These are phyloP conservation scores for Climacium dendroides DNA, from an alignment of 225 moss, liverwort and hornwort species.

Conservation along the genomic window DNA sequence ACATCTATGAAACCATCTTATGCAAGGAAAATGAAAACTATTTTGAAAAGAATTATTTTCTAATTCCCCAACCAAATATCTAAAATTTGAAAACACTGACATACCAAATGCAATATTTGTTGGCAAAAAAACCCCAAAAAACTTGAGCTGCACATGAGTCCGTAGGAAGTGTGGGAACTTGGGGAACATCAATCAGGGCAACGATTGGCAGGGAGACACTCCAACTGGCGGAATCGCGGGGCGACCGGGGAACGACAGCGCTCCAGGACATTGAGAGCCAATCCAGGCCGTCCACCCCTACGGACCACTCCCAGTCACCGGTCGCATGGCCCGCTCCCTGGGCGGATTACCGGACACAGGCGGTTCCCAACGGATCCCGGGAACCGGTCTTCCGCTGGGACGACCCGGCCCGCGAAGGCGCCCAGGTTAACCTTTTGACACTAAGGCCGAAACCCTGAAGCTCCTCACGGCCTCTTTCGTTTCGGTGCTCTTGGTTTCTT, in stretches of 20 bases:
- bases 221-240: background rate
- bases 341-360: accelerated
- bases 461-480: background rate
- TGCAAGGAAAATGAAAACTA: no score
- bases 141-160: background rate
- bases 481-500: background rate
- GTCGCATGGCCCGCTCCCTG: background rate
- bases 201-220: background rate
- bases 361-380: background rate
- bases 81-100: no score
- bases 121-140: no score
- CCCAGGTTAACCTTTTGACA: background rate
- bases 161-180: background rate
- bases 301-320: background rate
- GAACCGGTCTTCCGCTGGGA: no score
- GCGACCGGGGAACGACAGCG: background rate
- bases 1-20: no score
- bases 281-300: background rate
- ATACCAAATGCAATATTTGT: no score
- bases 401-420: background rate
- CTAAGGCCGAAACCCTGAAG: background rate
- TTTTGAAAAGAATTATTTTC: no score
- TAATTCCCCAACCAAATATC: no score
- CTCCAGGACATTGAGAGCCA: background rate
- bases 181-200: background rate